phyloP scores from a whole-genome alignment of 495 filamentous ascomycete genomes.

The Penicillium paxilli region DNA sequence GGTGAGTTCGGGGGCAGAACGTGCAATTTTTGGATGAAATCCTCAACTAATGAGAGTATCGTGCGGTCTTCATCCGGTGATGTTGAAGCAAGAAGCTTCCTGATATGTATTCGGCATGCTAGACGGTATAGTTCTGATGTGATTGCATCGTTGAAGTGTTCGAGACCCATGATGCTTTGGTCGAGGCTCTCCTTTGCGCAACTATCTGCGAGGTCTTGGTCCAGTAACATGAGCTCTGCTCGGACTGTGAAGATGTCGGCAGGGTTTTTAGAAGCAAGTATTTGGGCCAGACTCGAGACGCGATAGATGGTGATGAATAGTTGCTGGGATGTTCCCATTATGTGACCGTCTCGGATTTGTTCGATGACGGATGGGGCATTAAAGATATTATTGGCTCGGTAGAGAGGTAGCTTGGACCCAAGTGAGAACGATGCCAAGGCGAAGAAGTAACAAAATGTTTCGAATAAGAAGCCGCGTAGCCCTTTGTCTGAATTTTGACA shows the following conservation, averaged over 20 bases:
- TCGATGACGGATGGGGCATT: constrained; percentile 2
- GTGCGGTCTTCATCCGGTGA: neutral
- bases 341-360: constrained; percentile 1
- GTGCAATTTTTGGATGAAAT: constrained; percentile 7
- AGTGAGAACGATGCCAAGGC: constrained; percentile 15
- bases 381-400: constrained; percentile 5
- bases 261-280: neutral
- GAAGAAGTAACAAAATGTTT: constrained; percentile 24
- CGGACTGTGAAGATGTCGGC: neutral
- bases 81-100: neutral
- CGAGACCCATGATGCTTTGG: neutral
- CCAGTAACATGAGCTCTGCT: constrained; percentile 4
- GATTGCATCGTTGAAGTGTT: constrained; percentile 3
- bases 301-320: constrained; percentile 14
- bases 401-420: constrained; percentile 1
- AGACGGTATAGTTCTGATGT: constrained; percentile 14
- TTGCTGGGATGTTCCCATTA: constrained; percentile 12
- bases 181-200: neutral
- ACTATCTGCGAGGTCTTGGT: neutral
- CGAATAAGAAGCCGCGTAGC: constrained; percentile 10
- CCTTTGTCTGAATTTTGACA: neutral
- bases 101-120: constrained; percentile 13
- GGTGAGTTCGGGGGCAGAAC: constrained; percentile 9
- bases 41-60: constrained; percentile 1
- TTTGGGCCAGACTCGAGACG: neutral